phyloP scores from a whole-genome alignment of 352 stramenopile genomes.

The Globisporangium perplexum region DNA sequence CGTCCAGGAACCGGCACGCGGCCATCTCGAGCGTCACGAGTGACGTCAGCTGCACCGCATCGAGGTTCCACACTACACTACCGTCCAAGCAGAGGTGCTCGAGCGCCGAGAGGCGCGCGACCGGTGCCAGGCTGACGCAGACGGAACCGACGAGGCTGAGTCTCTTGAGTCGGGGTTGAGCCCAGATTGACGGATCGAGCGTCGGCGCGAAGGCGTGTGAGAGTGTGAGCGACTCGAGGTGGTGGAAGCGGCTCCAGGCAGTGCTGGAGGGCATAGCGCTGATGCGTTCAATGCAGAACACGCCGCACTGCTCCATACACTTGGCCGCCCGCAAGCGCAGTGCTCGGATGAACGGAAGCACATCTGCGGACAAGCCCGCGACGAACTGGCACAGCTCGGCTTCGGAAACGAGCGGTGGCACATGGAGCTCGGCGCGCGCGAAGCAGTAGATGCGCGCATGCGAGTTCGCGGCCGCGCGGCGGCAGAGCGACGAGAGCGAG shows the following conservation, averaged over 20 bases:
- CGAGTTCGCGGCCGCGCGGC: not conserved
- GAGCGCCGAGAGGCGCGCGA: not conserved
- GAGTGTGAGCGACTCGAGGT: not conserved
- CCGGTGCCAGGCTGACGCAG: not conserved
- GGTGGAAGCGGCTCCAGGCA: not conserved
- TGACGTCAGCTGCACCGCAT: not conserved
- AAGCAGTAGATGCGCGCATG: not conserved
- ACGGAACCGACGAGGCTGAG: not conserved
- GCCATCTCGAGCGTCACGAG: not conserved
- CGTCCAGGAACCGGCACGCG: not conserved
- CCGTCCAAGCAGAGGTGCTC: not conserved
- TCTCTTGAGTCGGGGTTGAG: not conserved
- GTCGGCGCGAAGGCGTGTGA: not conserved
- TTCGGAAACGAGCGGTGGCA: not conserved
- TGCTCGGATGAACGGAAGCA: not conserved
- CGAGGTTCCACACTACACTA: not conserved
- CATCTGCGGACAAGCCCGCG: not conserved
- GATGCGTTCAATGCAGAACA: too few species aligned
- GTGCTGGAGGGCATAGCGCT: not conserved
- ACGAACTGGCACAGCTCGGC: not conserved
- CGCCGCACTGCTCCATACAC: too few species aligned
- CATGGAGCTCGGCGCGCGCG: not conserved
- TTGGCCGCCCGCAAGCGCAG: not conserved
- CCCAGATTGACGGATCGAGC: not conserved
- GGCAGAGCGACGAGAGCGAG: conserved; percentile 1